Base-by-base conservation (phyloP, 129 eudicot species). In the Oenanthe sinensis region DNA sequence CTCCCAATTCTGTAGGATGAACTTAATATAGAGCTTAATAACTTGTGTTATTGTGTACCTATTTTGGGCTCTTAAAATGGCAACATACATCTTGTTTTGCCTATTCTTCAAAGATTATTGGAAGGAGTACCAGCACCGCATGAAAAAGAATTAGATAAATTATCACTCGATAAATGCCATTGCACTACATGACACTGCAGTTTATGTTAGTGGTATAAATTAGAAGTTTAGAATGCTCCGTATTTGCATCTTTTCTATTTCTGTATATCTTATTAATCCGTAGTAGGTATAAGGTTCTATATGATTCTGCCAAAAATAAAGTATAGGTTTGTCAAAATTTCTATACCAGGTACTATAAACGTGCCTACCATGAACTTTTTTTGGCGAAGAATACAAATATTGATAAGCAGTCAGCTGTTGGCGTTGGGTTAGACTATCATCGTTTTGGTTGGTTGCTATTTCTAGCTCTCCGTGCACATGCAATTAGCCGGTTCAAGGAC, bases 381-480 rank as follows among this genome's bases (percentile, higher is more conserved):
- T 40, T 80, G 76, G 75, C 80, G 49, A 78, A 81, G 83, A 87
- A 82, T 67, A 79, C 85, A 68, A 65, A 82, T 77, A 52, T 33
- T 81, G 92, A 85, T 36, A 83, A 80, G 65, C 84, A 88, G 77
- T 72, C 81, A 49, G 77, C 77, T 68, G 82, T 5, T 47, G 48
- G 37, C 74, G 70, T 76, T 68, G 72, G 84, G 73, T 80, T 90
- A 33, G 89, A 81, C 58, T 90, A 87, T 82, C 77, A 87, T 82
- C 96, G 93, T 45, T 92, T 95, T 81, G 99, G 97, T 46, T 95
- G 99, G 98, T 86, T 95, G 33, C 88, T 91, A 28, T 95, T 91
- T 87, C 76, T 95, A 77, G 94, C 97, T 40, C 96, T 92, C 47
- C 96, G 97, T 68, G 88, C 79, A 40, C 97, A 92, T 81, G 91